Evolutionary conservation across 352 stramenopile species (phyloP).

Genomic region (Globisporangium lucens): DNA sequence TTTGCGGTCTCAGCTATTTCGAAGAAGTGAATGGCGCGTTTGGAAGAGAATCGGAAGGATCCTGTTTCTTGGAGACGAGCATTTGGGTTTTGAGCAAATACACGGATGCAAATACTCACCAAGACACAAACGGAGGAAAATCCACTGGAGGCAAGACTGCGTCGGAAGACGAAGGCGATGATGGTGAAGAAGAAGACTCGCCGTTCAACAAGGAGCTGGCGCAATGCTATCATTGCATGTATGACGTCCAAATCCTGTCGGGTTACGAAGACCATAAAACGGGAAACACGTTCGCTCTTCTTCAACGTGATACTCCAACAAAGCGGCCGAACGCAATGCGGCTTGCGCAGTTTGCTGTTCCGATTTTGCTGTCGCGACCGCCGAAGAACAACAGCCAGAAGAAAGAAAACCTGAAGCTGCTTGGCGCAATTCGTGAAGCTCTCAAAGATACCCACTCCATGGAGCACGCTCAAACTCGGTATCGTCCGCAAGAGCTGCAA

Average conservation of each 20-base stretch:
- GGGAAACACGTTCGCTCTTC: slow-evolving; percentile 30
- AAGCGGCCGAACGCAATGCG: slow-evolving; percentile 26
- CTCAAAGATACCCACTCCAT: slow-evolving; percentile 22
- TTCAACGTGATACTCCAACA: slow-evolving; percentile 15
- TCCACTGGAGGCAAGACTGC: slow-evolving; percentile 7
- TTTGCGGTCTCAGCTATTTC: slow-evolving; percentile 42
- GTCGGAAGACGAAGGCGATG: slow-evolving; percentile 5
- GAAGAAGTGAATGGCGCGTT: slow-evolving; percentile 3
- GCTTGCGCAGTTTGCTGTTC: slow-evolving; percentile 53
- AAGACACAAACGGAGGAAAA: slow-evolving; percentile 10
- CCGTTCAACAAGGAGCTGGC: slow-evolving; percentile 48
- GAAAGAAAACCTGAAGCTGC: slow-evolving; percentile 67
- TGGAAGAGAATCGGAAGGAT: slow-evolving; percentile 3
- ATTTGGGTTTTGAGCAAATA: slow-evolving; percentile 30
- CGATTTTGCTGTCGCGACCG: slow-evolving; percentile 47
- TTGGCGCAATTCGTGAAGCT: slow-evolving; percentile 50
- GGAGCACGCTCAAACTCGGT: background rate
- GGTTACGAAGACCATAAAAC: slow-evolving; percentile 61
- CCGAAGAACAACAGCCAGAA: slow-evolving; percentile 72
- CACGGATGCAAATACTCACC: slow-evolving; percentile 15
- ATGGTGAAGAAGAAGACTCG: slow-evolving; percentile 18
- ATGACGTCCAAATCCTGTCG: slow-evolving; percentile 65
- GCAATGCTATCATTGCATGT: slow-evolving; percentile 74
- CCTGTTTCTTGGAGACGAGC: slow-evolving; percentile 47
- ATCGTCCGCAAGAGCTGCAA: slow-evolving; percentile 12